phyloP scores from a whole-genome alignment of 495 filamentous ascomycete species.

The Opeltia flavorubescens region DNA sequence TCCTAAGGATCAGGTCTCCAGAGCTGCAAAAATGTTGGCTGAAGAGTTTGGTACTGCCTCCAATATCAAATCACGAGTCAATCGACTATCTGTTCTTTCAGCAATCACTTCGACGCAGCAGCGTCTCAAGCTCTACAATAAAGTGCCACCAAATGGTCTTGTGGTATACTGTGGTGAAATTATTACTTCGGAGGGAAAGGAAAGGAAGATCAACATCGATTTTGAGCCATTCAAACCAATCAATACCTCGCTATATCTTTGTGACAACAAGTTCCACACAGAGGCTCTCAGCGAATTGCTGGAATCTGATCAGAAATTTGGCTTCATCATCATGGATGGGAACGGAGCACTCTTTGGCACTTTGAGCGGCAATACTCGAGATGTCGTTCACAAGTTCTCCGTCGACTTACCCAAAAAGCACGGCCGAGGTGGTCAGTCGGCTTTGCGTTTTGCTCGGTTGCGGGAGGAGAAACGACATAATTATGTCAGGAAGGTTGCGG shows the following conservation, averaged over 20 bases:
- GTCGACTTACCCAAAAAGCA: constrained; percentile 99
- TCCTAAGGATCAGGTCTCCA: constrained; percentile 94
- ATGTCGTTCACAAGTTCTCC: constrained; percentile 91
- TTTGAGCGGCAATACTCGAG: constrained; percentile 88
- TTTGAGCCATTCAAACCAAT: constrained; percentile 99
- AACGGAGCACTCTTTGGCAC: constrained; percentile 96
- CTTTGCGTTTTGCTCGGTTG: constrained; percentile 97
- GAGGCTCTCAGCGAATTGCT: constrained; percentile 92
- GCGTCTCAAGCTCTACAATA: constrained; percentile 95
- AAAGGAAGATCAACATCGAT: constrained; percentile 97
- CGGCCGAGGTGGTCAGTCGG: constrained; percentile 98
- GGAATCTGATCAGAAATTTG: constrained; percentile 97
- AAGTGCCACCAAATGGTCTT: constrained; percentile 91
- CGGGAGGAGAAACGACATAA: constrained; percentile 99
- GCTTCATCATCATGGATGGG: constrained; percentile 99
- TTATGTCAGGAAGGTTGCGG: constrained; percentile 96
- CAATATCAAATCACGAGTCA: constrained; percentile 99
- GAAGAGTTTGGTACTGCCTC: constrained; percentile 99
- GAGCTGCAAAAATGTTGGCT: constrained; percentile 97
- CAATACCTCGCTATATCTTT: constrained; percentile 97
- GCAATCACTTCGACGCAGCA: constrained; percentile 99
- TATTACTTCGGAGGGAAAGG: constrained; percentile 94
- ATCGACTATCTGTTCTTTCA: constrained; percentile 89
- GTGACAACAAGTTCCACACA: constrained; percentile 99
- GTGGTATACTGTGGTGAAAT: constrained; percentile 99